Evolutionary conservation across 2,329 filamentous ascomycete species (phyloP).

Genomic region (Fusarium miscanthi): DNA sequence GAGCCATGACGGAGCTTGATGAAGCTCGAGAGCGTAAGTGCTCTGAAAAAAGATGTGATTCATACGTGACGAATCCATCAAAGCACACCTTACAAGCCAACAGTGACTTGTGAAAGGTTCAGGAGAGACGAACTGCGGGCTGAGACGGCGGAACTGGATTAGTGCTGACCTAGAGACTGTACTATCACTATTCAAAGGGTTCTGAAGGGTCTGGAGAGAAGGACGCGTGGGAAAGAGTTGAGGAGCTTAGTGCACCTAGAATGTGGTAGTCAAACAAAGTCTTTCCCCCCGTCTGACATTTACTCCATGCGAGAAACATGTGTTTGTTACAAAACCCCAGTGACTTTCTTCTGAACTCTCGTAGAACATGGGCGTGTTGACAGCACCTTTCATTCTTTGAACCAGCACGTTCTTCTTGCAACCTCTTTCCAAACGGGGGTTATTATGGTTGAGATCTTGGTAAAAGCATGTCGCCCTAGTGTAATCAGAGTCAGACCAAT

Average conservation of each 20-base stretch:
- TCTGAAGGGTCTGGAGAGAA: fast-evolving
- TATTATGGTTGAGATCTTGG: too few relatives aligned
- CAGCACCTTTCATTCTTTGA: too few relatives aligned
- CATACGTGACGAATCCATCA: neutral
- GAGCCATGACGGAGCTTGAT: neutral
- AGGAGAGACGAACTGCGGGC: neutral
- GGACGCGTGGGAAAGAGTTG: neutral
- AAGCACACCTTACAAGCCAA: neutral
- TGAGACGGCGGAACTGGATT: fast-evolving
- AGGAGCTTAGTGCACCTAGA: fast-evolving
- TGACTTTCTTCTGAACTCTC: too few relatives aligned
- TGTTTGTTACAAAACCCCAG: too few relatives aligned
- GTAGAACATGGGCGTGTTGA: too few relatives aligned
- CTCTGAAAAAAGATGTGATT: neutral
- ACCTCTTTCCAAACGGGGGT: too few relatives aligned
- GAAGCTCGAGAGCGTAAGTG: neutral
- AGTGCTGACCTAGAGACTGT: neutral
- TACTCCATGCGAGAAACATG: too few relatives aligned
- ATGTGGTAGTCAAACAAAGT: too few relatives aligned
- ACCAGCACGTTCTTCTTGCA: too few relatives aligned
- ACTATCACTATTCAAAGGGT: neutral
- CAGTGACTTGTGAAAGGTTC: neutral
- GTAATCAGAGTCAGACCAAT: too few relatives aligned
- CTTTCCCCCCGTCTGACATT: too few relatives aligned
- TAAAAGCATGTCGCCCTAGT: too few relatives aligned